Evolutionary conservation across 2,329 filamentous ascomycete species (phyloP).

Genomic region (Thermomyces lanuginosus): DNA sequence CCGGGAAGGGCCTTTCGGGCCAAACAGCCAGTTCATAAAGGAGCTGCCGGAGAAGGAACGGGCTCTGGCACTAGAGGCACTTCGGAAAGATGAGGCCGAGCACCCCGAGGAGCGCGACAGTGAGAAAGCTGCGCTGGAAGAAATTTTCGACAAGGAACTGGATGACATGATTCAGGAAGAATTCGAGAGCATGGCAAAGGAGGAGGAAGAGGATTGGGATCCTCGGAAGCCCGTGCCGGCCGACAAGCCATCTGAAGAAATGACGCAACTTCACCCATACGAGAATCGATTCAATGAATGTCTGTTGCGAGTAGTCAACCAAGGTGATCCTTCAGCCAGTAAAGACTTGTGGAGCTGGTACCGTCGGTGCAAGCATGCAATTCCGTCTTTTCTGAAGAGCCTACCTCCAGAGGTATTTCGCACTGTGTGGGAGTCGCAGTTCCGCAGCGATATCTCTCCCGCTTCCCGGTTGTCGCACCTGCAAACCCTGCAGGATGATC

Average conservation of each 20-base stretch:
- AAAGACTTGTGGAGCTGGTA: conserved; percentile 36
- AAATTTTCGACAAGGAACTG: conserved; percentile 26
- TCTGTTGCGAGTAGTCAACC: conserved; percentile 17
- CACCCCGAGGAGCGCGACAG: conserved; percentile 12
- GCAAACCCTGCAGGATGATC: conserved; percentile 47
- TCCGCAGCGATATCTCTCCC: conserved; percentile 27
- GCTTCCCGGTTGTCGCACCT: conserved; percentile 43
- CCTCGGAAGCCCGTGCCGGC: conserved; percentile 10
- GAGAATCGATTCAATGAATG: conserved; percentile 25
- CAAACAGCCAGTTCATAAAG: conserved; percentile 29
- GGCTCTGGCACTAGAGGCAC: conserved; percentile 25
- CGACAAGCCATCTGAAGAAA: conserved; percentile 16
- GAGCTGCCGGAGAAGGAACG: conserved; percentile 26
- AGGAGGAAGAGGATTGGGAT: conserved; percentile 22
- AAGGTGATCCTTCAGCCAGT: conserved; percentile 13
- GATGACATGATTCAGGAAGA: conserved; percentile 25
- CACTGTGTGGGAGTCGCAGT: conserved; percentile 47
- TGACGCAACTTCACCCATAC: conserved; percentile 21
- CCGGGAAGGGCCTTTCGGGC: conserved; percentile 27
- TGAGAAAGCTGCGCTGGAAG: conserved; percentile 15
- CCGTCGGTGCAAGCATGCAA: conserved; percentile 31
- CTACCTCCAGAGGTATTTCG: conserved; percentile 48
- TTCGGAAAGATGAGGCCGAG: conserved; percentile 26
- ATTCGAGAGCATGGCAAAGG: conserved; percentile 20
- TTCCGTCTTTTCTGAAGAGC: conserved; percentile 33